Evolutionary conservation across 1,139 yeast species (phyloP).

Genomic region (Suzukiozyma palmioleophila): DNA sequence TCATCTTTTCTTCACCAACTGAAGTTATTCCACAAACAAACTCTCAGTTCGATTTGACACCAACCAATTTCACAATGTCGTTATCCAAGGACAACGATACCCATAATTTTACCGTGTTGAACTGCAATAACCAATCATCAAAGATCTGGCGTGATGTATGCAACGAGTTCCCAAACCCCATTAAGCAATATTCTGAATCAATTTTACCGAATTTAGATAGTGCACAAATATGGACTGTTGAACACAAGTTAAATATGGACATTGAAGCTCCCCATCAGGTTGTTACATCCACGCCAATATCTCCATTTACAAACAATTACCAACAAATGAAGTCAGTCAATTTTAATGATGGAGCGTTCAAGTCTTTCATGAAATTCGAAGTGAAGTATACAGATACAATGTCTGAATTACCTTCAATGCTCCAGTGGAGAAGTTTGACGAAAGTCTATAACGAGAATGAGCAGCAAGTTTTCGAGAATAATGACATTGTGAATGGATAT

Average conservation of each 20-base stretch:
- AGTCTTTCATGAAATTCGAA: constrained; percentile 26
- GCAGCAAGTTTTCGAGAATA: constrained; percentile 20
- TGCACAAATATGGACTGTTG: constrained; percentile 8
- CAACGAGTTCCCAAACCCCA: neutral
- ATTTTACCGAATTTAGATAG: neutral
- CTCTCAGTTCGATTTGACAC: neutral
- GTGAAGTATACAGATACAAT: constrained; percentile 9
- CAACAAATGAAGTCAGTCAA: constrained; percentile 15
- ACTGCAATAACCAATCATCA: neutral
- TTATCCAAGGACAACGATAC: constrained; percentile 2
- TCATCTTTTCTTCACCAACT: constrained; percentile 22
- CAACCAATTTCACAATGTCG: neutral
- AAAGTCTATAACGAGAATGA: constrained; percentile 24
- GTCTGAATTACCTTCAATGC: constrained; percentile 12
- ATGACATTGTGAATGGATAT: constrained; percentile 37
- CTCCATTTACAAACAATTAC: constrained; percentile 6
- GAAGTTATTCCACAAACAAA: neutral
- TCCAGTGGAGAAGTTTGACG: constrained; percentile 33
- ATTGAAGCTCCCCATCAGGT: constrained; percentile 5
- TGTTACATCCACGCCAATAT: constrained; percentile 12
- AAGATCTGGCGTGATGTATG: neutral
- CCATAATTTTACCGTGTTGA: constrained; percentile 11
- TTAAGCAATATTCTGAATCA: constrained; percentile 1
- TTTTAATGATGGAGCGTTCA: constrained; percentile 22
- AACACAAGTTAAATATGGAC: constrained; percentile 11